Conservation (phyloP, 164 flowering plant species). For the Vitis vinifera region DNA sequence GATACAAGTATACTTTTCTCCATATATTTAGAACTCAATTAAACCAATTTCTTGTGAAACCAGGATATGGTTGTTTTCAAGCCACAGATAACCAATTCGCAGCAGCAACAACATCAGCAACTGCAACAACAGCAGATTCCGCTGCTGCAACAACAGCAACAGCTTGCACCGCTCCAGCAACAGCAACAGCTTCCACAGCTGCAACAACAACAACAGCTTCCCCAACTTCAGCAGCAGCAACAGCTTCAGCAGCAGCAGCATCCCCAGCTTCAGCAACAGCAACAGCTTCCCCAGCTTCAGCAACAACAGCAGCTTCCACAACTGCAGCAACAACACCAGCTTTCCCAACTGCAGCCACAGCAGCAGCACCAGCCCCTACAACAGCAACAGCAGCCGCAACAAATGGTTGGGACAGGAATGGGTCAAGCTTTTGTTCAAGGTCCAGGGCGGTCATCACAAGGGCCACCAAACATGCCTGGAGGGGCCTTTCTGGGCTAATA, state of each 20-base stretch:
- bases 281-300: conserved; percentile 17
- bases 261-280: conserved; percentile 38
- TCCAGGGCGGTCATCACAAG: conserved; percentile 69
- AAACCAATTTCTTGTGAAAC: conserved; percentile 4
- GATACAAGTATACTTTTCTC: too few species aligned
- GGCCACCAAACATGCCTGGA: conserved; percentile 67
- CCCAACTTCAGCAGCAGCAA: conserved; percentile 13
- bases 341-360: conserved; percentile 21
- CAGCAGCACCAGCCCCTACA: conserved; percentile 29
- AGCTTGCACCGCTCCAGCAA: conserved; percentile 26
- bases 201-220: conserved; percentile 11
- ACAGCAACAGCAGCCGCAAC: conserved; percentile 38
- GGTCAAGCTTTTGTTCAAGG: conserved; percentile 72
- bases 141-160: conserved; percentile 20
- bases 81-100: conserved; percentile 73
- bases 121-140: conserved; percentile 20
- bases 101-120: conserved; percentile 24
- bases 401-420: conserved; percentile 61
- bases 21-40: neutral
- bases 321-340: conserved; percentile 23
- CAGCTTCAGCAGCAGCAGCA: conserved; percentile 13
- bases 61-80: conserved; percentile 99
- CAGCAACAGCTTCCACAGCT: conserved; percentile 9
- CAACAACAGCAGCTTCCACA: conserved; percentile 20
- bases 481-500: conserved; percentile 55